Evolutionary conservation across 768 basidiomycete genomes (phyloP).

Genomic region (Trametes cingulata): DNA sequence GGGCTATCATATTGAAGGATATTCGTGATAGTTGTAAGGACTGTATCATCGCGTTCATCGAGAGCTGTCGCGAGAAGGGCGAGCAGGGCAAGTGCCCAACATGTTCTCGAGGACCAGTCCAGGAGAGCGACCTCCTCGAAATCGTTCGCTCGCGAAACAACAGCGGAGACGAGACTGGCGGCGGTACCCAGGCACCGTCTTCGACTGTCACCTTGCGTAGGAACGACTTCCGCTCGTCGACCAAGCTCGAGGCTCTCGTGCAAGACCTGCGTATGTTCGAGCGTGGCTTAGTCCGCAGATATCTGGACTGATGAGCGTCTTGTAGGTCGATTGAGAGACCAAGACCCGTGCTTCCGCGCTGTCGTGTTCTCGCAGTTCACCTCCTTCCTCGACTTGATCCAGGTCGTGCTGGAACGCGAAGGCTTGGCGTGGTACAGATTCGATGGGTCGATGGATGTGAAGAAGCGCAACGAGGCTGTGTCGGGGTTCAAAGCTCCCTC

Average conservation of each 20-base stretch:
- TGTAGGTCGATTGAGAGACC: constrained; percentile 59
- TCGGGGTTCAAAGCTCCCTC: constrained; percentile 73
- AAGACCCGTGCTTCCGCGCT: constrained; percentile 78
- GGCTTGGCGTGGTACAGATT: constrained; percentile 72
- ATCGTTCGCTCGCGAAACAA: constrained; percentile 48
- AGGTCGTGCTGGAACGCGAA: constrained; percentile 68
- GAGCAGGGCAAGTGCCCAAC: constrained; percentile 79
- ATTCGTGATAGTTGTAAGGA: constrained; percentile 72
- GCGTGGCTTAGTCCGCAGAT: not conserved
- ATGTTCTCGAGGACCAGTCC: constrained; percentile 70
- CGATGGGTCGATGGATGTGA: constrained; percentile 91
- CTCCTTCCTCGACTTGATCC: constrained; percentile 81
- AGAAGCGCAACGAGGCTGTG: constrained; percentile 74
- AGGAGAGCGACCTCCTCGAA: constrained; percentile 66
- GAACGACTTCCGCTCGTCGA: constrained; percentile 87
- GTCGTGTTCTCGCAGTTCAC: constrained; percentile 94
- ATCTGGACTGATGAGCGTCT: not conserved
- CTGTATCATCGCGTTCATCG: constrained; percentile 78
- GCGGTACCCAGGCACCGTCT: constrained; percentile 35
- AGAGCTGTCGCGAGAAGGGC: constrained; percentile 64
- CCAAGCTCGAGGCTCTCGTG: constrained; percentile 85
- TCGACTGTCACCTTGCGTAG: constrained; percentile 61
- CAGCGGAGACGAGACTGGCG: constrained; percentile 22
- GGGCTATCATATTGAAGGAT: not conserved
- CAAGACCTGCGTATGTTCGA: constrained; percentile 60